These are phyloP conservation scores for Torulaspora indica DNA, from an alignment of 805 yeast species.

Conservation along the genomic window DNA sequence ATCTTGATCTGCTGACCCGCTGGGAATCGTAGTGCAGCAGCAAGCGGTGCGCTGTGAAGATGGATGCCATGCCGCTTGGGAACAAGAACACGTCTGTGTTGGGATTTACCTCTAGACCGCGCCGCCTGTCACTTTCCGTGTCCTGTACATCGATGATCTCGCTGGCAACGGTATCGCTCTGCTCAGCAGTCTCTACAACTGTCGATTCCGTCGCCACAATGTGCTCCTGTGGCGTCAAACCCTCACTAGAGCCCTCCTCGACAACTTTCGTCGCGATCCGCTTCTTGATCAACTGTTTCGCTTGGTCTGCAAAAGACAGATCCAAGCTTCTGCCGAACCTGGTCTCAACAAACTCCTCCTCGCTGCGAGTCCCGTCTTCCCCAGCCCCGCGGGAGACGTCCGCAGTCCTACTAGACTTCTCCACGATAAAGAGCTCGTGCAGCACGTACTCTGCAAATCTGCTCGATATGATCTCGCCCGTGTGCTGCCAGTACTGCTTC, in stretches of 20 bases:
- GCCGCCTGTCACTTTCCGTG: slow-evolving; percentile 6
- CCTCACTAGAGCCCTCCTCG: slow-evolving; percentile 32
- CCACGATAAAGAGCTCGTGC: slow-evolving; percentile 48
- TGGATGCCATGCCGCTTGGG: slow-evolving; percentile 91
- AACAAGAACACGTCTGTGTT: slow-evolving; percentile 74
- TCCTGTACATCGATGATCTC: neutral
- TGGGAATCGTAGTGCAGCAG: slow-evolving; percentile 38
- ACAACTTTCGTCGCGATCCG: slow-evolving; percentile 68
- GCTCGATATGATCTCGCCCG: slow-evolving; percentile 95
- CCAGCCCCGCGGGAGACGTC: slow-evolving; percentile 2
- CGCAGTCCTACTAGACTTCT: slow-evolving; percentile 23
- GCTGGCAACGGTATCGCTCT: neutral
- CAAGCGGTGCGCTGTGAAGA: slow-evolving; percentile 73
- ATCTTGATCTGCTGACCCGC: slow-evolving; percentile 31
- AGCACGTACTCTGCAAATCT: slow-evolving; percentile 81
- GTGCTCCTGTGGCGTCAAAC: slow-evolving; percentile 11
- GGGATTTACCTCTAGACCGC: slow-evolving; percentile 21
- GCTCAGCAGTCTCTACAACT: neutral
- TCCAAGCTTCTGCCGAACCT: slow-evolving; percentile 88
- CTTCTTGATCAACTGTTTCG: slow-evolving; percentile 66
- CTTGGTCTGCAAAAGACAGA: slow-evolving; percentile 65
- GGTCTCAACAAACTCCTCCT: slow-evolving; percentile 75
- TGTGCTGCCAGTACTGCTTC: slow-evolving; percentile 91
- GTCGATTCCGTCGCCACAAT: slow-evolving; percentile 12
- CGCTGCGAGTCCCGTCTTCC: slow-evolving; percentile 34